Evolutionary conservation across 75 land plant species (phyloP), one percentile per base, ranked within the genome.

Genomic region (Pinus albicaulis): DNA sequence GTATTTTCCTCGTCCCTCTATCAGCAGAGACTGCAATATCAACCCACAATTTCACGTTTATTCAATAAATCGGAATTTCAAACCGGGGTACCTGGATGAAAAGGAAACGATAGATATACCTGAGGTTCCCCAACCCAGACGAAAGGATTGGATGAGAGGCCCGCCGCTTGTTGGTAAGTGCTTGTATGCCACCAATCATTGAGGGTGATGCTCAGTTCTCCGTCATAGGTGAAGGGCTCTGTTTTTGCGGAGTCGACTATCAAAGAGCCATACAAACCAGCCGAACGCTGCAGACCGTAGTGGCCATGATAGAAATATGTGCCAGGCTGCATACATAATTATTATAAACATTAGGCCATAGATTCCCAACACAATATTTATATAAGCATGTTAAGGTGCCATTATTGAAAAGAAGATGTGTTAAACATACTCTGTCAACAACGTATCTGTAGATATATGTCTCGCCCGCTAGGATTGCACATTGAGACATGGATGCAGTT

Each of bases 291-390:
- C 82, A 94, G 79, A 10, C 97, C 97, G 61, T 86, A 86, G 80
- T 92, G 95, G n/a, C 91, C 97, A 71, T 94, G 95, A 76, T 92
- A 94, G 38, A 92, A 48, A 59, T 90, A 94, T 12, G 95, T 90
- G 34, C 97, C 97, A 28, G 95, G 74, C 97, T 92, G 82, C 53
- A 10, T 48, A 10, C 1, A 48, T 10, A 48, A 10, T 48, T 48
- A 48, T n/a, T n/a, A n/a, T n/a, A n/a, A n/a, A 48, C 53, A 11
- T 48, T 10, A 48, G 53, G 53, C 12, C 53, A 48, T 12, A 48
- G 13, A 48, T 10, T 48, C 53, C 12, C 53, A 48, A 48, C 53
- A 11, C 2, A 8, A 48, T 48, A n/a, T n/a, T n/a, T n/a, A n/a
- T n/a, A 48, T 48, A 8, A 48, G 11, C 52, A 48, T 48, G 52